Conservation (phyloP, 31 red algal genomes). For the Asparagopsis taxiformis region DNA sequence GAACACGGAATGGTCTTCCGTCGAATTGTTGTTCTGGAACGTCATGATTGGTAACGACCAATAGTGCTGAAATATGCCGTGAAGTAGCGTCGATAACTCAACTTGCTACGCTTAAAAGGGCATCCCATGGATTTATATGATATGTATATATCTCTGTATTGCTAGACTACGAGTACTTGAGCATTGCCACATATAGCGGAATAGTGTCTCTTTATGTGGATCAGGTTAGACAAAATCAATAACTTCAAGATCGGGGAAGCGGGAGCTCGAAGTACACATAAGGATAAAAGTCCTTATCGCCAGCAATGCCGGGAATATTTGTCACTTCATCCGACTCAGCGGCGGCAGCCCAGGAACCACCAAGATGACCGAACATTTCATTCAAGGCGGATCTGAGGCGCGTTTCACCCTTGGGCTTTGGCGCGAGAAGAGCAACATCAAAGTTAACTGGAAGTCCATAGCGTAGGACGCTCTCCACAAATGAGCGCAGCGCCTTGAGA, state of each 20-base stretch:
- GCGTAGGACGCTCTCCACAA: constrained; percentile 93
- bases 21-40: constrained; percentile 14
- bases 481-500: constrained; percentile 87
- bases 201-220: constrained; percentile 18
- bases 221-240: constrained; percentile 49
- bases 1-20: constrained; percentile 22
- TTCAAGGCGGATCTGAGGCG: constrained; percentile 53
- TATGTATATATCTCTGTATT: no score
- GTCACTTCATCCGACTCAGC: constrained; percentile 60
- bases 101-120: no score
- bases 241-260: constrained; percentile 29
- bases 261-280: constrained; percentile 76
- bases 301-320: constrained; percentile 73
- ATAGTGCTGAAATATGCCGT: background rate
- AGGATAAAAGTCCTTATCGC: constrained; percentile 82
- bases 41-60: constrained; percentile 16
- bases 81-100: background rate
- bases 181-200: no score
- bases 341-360: constrained; percentile 59
- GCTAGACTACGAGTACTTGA: no score
- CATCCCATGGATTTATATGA: no score
- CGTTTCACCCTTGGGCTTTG: constrained; percentile 37
- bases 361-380: constrained; percentile 77
- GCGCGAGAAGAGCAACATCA: constrained; percentile 57
- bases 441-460: constrained; percentile 96